Evolutionary conservation across 306 rosid genomes (phyloP), one percentile per base, ranked within the genome.

Genomic region (Fragaria iinumae): DNA sequence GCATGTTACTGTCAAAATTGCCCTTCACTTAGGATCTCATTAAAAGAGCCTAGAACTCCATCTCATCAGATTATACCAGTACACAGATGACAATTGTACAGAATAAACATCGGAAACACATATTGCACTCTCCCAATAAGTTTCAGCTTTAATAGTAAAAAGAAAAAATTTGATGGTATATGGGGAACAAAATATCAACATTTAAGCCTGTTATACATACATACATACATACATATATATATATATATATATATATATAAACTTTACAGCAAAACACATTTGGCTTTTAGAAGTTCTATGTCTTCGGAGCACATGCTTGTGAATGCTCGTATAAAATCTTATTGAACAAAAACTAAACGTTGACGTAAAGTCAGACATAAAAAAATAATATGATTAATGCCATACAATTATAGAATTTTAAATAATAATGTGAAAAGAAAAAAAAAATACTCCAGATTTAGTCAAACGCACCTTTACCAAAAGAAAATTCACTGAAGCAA

Each of bases 401-500:
- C 59, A 43, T 36, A 47, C 20, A 75, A 45, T 6, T 20, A 38
- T 38, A 44, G 70, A 20, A 1, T 67, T 32, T n/a, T 12, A 6
- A 65, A 50, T n/a, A 29, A 20, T 2, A 14, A 52, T 27, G 60
- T 44, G 23, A 29, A 17, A 18, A 52, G 25, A 6, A 27, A 36
- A 62, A 62, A 9, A 9, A 77, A 52, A 20, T 48, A 20, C 18
- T 41, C 78, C 59, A 70, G 57, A 45, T 52, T 56, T 75, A n/a
- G 27, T 32, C 41, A 44, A 75, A 79, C 92, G 14, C 76, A 94
- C 98, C 98, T 95, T 91, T 50, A 91, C 97, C 16, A 94, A 83
- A 83, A 91, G 84, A 85, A 81, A 94, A 80, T 91, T 90, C 78
- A 87, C 38, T 25, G 90, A 89, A 49, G 96, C 95, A 79, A 94